Base-by-base conservation (phyloP, 139 green algal species). In the Spirogloea muscicola region DNA sequence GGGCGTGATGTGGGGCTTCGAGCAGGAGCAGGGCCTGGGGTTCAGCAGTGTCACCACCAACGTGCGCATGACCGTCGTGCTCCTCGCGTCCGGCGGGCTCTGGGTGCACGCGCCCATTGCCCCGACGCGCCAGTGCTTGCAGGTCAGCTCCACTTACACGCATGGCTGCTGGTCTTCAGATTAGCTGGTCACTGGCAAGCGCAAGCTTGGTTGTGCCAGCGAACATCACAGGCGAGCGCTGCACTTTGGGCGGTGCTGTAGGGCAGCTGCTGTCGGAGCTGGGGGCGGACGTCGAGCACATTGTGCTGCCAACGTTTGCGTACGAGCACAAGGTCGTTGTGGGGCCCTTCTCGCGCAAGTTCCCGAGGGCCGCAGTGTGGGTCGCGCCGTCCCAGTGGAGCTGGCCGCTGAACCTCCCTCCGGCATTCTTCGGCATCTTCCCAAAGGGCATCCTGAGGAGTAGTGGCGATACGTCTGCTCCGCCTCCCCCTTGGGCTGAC, bases 261-360 rank as follows among this genome's bases (percentile, higher is more conserved):
- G n/a, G n/a, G n/a, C 52, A 76, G 40, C 9, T 81, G 31, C 39
- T 89, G 10, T 25, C 61, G 21, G 83, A 84, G 61, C 27, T 82
- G 7, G 68, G 62, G 6, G 63, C 40, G 16, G 55, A 67, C 0
- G 84, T 89, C 41, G 31, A 71, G 52, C 80, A 84, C 75, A 83
- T 88, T 25, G 71, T 88, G 37, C 79, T 89, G 27, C 49, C 80
- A 37, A 88, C 84, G n/a, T 84, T 78, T n/a, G 62, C 71, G 41
- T 72, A 86, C 63, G 84, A 89, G 79, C 84, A 89, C 75, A 89
- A 89, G 60, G 57, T 89, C 39, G 85, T 82, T 52, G 27, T 74
- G 18, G 74, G 63, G 13, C 80, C 84, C 29, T 89, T 89, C 52
- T 46, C 72, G 9, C 68, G 75, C 49, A 58, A 63, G 34, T 88